Conservation (phyloP, 306 rosid genomes). For the Cicer yamashitae region DNA sequence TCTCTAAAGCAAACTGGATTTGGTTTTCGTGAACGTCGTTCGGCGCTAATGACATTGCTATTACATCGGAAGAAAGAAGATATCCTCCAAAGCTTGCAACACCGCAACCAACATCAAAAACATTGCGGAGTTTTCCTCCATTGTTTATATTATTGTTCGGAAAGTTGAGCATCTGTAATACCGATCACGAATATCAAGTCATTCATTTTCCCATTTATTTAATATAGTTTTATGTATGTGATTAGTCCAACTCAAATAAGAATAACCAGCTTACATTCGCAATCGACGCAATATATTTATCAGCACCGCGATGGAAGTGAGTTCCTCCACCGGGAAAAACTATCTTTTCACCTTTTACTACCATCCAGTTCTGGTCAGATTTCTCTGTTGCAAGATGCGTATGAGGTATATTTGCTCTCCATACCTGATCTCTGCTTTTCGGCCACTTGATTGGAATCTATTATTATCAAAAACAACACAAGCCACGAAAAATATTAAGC, state of each 20-base stretch:
- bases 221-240: constrained; percentile 9
- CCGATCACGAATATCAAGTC: constrained; percentile 40
- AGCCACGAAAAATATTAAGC: constrained; percentile 42
- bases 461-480: constrained; percentile 41
- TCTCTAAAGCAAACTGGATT: constrained; percentile 92
- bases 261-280: constrained; percentile 72
- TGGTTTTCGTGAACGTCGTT: constrained; percentile 97
- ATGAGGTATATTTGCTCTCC: constrained; percentile 95
- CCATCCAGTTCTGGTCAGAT: constrained; percentile 92
- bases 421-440: constrained; percentile 92
- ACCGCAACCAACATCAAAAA: constrained; percentile 92
- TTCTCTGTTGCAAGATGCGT: constrained; percentile 97
- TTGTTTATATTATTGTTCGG: constrained; percentile 75
- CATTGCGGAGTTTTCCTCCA: constrained; percentile 74
- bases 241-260: constrained; percentile 35
- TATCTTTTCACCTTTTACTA: constrained; percentile 86
- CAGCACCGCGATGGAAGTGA: constrained; percentile 92
- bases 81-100: constrained; percentile 95
- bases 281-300: constrained; percentile 84
- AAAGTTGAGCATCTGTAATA: constrained; percentile 86
- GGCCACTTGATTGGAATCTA: constrained; percentile 98
- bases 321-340: constrained; percentile 96
- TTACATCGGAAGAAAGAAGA: constrained; percentile 77
- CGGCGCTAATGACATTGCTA: constrained; percentile 91
- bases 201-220: neutral